Evolutionary conservation across 768 basidiomycete species (phyloP), one percentile per base, ranked within the genome.

Genomic region (Coprinopsis cinerea): DNA sequence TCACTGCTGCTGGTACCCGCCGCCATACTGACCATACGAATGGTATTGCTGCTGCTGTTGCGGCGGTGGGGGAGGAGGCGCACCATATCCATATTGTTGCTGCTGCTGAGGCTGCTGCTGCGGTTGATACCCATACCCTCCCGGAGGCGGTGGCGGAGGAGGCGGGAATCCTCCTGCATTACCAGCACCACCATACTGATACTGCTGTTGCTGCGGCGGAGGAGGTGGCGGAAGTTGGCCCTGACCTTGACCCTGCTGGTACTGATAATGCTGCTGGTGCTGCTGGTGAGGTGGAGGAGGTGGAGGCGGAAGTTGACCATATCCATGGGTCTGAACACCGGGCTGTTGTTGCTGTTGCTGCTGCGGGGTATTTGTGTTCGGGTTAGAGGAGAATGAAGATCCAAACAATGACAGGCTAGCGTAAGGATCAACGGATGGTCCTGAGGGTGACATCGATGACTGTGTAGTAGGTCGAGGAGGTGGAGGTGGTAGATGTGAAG

Each of bases 1-100:
- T 10, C 56, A 54, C 22, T 64, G 56, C 40, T 58, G 59, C 43
- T 57, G 53, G 32, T 63, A 64, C 39, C 59, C 59, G 40, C 59
- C 55, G 24, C 54, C 47, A 36, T 58, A 55, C 37, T 42, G 45
- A 30, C 41, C 26, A 23, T 44, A 47, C 22, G 30, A 43, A n/a
- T 51, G 46, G 3, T 54, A 37, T 15, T 22, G 36, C 17, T 53
- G 48, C 32, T 54, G 53, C 28, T 53, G 52, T 23, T 53, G 57
- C 11, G 60, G 53, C 5, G 60, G 59, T 9, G 53, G 57, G 32
- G 53, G 55, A 10, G 54, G 51, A 27, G 26, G 49, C 25, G 57
- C 58, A 22, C 53, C 43, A 48, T 62, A 62, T 6, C 36, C 36
- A 24, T 50, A 48, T 17, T 43, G 34, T 35, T 55, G 59, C 45